Conservation (phyloP, 2,329 filamentous ascomycete species). For the Beauveria medogensis region DNA sequence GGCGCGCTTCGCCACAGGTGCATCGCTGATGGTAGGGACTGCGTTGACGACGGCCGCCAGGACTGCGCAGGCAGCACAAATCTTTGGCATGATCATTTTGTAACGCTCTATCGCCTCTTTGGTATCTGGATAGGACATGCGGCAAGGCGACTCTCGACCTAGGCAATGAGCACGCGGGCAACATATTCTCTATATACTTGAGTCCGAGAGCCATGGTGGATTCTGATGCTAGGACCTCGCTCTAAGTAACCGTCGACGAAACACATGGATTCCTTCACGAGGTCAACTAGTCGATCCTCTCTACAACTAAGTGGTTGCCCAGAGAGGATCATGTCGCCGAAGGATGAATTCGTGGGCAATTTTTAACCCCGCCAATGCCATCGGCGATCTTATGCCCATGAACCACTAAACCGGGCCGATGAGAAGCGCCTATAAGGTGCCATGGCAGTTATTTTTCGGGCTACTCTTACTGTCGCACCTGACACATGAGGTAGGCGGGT, state of each 20-base stretch:
- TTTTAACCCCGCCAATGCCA: too few relatives aligned
- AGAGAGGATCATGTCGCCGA: not conserved
- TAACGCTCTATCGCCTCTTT: too few relatives aligned
- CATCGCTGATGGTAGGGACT: not conserved
- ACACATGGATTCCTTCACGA: not conserved
- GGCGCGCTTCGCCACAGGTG: not conserved
- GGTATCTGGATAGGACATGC: too few relatives aligned
- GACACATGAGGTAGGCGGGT: not conserved
- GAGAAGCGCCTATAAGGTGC: too few relatives aligned
- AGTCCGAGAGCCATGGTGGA: not conserved
- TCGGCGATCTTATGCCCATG: too few relatives aligned
- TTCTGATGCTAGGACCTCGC: not conserved
- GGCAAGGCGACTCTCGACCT: too few relatives aligned
- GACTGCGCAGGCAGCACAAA: not conserved
- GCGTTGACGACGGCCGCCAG: not conserved
- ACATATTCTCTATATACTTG: not conserved
- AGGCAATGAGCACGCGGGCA: not conserved
- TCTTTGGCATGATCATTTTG: not conserved
- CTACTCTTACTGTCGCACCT: too few relatives aligned
- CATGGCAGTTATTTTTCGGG: too few relatives aligned
- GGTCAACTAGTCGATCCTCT: not conserved
- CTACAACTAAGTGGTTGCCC: not conserved
- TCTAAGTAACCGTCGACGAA: not conserved
- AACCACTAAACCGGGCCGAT: too few relatives aligned
- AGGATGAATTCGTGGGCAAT: not conserved